Conservation (phyloP, 2,329 filamentous ascomycete genomes). For the Chaetoscypha palmicola region DNA sequence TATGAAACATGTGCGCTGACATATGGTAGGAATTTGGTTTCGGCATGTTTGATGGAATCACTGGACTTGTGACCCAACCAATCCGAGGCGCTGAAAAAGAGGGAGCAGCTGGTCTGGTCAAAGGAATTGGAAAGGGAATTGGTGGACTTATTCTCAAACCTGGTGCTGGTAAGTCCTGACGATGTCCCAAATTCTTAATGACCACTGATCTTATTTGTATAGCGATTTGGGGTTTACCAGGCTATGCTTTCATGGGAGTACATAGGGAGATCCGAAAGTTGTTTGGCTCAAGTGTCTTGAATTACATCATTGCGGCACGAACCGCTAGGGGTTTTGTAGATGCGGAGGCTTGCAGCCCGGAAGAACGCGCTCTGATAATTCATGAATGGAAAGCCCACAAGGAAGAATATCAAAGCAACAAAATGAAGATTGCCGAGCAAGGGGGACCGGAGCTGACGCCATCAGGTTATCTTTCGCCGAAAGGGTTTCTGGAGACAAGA, state of each 20-base stretch:
- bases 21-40: conserved; percentile 56
- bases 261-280: conserved; percentile 68
- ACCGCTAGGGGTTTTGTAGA: conserved; percentile 70
- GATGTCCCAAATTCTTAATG: not conserved
- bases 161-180: conserved; percentile 55
- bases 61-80: conserved; percentile 75
- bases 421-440: conserved; percentile 30
- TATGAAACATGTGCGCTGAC: conserved; percentile 1
- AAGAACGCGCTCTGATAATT: conserved; percentile 59
- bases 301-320: conserved; percentile 72
- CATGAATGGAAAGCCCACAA: conserved; percentile 41
- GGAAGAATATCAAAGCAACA: conserved; percentile 33
- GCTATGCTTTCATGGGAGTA: conserved; percentile 76
- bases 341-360: conserved; percentile 42
- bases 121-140: conserved; percentile 76
- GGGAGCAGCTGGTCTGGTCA: conserved; percentile 60
- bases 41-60: conserved; percentile 74
- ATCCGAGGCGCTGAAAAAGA: conserved; percentile 60
- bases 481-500: conserved; percentile 44
- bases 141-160: conserved; percentile 77
- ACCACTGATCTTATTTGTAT: conserved; percentile 2
- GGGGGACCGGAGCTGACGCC: conserved; percentile 25
- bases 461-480: conserved; percentile 25
- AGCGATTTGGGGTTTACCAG: conserved; percentile 65
- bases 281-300: conserved; percentile 64